A percentile compares a stretch with the other conserved stretches of the same genome.
These are phyloP conservation scores for Monilinia vaccinii-corymbosi DNA, from an alignment of 2,329 filamentous ascomycete species.

Conservation along the genomic window DNA sequence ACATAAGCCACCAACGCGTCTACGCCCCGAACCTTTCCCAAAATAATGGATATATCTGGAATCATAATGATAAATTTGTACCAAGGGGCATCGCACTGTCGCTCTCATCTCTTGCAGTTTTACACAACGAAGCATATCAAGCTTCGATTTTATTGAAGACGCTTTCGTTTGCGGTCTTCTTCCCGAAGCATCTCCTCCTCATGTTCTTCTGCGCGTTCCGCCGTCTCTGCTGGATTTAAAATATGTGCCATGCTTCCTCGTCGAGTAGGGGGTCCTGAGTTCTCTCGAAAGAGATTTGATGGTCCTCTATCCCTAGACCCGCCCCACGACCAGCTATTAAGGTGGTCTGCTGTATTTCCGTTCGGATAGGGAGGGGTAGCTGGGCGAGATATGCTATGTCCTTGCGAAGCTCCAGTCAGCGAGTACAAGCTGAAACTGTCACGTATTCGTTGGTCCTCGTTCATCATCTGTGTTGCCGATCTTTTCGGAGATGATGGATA, in stretches of 20 bases:
- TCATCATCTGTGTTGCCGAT: slow-evolving; percentile 33
- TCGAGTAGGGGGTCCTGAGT: slow-evolving; percentile 51
- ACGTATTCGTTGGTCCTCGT: slow-evolving; percentile 50
- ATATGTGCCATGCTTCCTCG: slow-evolving; percentile 66
- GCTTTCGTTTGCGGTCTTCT: slow-evolving; percentile 52
- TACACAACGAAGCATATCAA: not conserved
- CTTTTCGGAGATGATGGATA: slow-evolving; percentile 60
- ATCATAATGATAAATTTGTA: not conserved
- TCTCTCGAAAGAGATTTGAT: slow-evolving; percentile 32
- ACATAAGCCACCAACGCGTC: not conserved
- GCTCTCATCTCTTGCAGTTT: not conserved
- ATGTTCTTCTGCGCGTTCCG: slow-evolving; percentile 55
- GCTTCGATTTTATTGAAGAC: slow-evolving; percentile 30
- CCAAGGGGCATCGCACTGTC: not conserved
- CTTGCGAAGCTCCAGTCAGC: slow-evolving; percentile 30
- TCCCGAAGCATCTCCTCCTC: slow-evolving; percentile 50
- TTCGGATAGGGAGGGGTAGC: slow-evolving; percentile 28
- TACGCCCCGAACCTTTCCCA: not conserved
- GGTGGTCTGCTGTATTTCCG: slow-evolving; percentile 24
- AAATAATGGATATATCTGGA: not conserved
- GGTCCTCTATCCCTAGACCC: slow-evolving; percentile 24
- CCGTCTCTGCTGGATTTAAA: slow-evolving; percentile 59
- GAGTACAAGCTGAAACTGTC: slow-evolving; percentile 58
- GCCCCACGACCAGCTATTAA: slow-evolving; percentile 30
- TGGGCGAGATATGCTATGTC: slow-evolving; percentile 27